phyloP scores from a whole-genome alignment of 768 basidiomycete genomes.

The Galerina sulciceps region DNA sequence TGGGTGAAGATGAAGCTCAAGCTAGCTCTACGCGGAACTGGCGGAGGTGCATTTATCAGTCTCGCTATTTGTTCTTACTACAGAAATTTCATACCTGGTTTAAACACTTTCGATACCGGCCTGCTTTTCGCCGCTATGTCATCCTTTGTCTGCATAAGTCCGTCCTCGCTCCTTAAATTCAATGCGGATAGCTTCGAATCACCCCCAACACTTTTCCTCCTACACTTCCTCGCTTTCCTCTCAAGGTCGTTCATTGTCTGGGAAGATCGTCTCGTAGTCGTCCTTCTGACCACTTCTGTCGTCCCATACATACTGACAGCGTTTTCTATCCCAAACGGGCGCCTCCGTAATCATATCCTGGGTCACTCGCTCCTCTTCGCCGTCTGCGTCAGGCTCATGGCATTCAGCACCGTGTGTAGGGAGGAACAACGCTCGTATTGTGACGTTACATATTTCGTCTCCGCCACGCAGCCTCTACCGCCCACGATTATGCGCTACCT shows the following conservation, averaged over 20 bases:
- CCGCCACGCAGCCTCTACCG: constrained; percentile 68
- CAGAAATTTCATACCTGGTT: constrained; percentile 42
- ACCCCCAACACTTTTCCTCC: constrained; percentile 53
- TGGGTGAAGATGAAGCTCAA: constrained; percentile 41
- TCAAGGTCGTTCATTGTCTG: constrained; percentile 97
- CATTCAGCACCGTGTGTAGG: constrained; percentile 84
- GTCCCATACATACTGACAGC: constrained; percentile 64
- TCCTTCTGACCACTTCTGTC: constrained; percentile 71
- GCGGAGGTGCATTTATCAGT: constrained; percentile 41
- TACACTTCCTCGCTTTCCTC: constrained; percentile 79
- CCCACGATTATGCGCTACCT: constrained; percentile 61
- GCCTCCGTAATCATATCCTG: constrained; percentile 79
- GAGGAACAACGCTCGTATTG: constrained; percentile 96
- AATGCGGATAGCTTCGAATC: constrained; percentile 29
- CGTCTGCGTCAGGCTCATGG: constrained; percentile 73
- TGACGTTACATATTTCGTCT: constrained; percentile 86
- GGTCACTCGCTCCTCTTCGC: constrained; percentile 71
- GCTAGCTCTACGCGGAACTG: constrained; percentile 36
- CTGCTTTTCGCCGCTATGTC: constrained; percentile 53
- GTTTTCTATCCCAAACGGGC: constrained; percentile 64
- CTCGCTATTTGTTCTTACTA: constrained; percentile 34
- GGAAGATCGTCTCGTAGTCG: constrained; percentile 87
- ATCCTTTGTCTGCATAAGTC: constrained; percentile 49
- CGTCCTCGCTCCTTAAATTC: constrained; percentile 42
- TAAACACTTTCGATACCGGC: constrained; percentile 53